Evolutionary conservation across 2,329 filamentous ascomycete genomes (phyloP).

Genomic region (Neonectria coccinea): DNA sequence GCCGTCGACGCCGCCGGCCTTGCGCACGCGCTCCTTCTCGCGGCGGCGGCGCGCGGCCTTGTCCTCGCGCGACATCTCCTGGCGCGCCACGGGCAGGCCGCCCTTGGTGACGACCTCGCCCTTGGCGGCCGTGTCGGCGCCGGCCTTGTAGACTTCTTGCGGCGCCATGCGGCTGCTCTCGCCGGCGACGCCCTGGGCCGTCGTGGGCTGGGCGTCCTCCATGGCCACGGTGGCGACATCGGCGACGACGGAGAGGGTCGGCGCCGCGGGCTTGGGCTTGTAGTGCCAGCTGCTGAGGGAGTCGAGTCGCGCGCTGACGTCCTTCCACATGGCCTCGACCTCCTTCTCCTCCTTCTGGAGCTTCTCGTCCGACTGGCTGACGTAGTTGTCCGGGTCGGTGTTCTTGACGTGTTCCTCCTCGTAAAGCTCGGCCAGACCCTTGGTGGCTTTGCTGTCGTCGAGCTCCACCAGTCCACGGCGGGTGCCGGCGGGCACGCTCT

Average conservation of each 20-base stretch:
- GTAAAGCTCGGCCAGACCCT: conserved; percentile 91
- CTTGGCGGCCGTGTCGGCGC: conserved; percentile 67
- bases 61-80: conserved; percentile 91
- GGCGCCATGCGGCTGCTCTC: conserved; percentile 84
- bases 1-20: conserved; percentile 65
- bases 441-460: conserved; percentile 87
- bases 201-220: conserved; percentile 93
- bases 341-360: conserved; percentile 84
- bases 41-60: conserved; percentile 80
- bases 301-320: conserved; percentile 84
- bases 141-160: conserved; percentile 92
- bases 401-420: conserved; percentile 89
- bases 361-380: conserved; percentile 86
- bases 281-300: conserved; percentile 94
- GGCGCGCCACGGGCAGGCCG: conserved; percentile 80
- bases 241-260: conserved; percentile 86
- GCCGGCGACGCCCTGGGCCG: conserved; percentile 77
- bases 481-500: conserved; percentile 69
- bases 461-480: conserved; percentile 82
- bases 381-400: conserved; percentile 80
- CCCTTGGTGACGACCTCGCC: conserved; percentile 83
- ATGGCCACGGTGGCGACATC: conserved; percentile 93
- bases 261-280: conserved; percentile 85
- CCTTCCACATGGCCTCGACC: conserved; percentile 85
- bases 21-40: conserved; percentile 86